Conservation (phyloP, 2,329 filamentous ascomycete genomes). For the Colletotrichum tamarilloi region DNA sequence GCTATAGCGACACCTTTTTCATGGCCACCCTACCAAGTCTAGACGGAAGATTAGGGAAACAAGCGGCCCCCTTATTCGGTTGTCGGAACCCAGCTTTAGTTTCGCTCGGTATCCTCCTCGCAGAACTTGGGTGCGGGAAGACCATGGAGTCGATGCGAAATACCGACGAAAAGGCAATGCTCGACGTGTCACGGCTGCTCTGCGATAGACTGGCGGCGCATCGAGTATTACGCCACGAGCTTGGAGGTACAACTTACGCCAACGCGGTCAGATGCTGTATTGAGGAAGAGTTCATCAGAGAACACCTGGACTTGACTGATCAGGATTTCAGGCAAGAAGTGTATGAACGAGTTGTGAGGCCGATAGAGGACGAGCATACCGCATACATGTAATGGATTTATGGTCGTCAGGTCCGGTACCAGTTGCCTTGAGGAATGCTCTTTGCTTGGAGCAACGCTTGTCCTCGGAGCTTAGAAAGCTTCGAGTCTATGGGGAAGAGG, state of each 20-base stretch:
- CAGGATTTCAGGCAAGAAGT: conserved; percentile 7
- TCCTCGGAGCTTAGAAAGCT: too few relatives aligned
- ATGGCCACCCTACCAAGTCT: neutral
- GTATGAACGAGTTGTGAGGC: neutral
- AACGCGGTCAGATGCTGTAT: conserved; percentile 38
- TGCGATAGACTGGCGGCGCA: neutral
- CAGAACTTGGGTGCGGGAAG: conserved; percentile 36
- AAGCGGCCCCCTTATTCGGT: neutral
- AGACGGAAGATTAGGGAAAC: neutral
- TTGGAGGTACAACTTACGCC: conserved; percentile 34
- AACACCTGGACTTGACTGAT: neutral
- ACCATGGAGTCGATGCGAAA: conserved; percentile 13
- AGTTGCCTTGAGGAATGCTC: too few relatives aligned
- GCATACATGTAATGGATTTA: too few relatives aligned
- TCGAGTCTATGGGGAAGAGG: too few relatives aligned
- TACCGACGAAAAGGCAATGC: neutral
- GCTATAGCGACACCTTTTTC: neutral
- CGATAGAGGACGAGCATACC: neutral
- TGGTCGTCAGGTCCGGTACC: too few relatives aligned
- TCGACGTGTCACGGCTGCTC: neutral
- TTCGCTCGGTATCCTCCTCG: conserved; percentile 37
- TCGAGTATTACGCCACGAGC: neutral
- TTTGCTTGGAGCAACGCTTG: too few relatives aligned
- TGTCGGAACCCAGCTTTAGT: conserved; percentile 25
- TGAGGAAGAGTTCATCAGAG: conserved; percentile 10